A percentile compares a stretch with the other conserved stretches of the same genome.
Conservation (phyloP, 345 rosid species). For the Sisymbrium altissimum region DNA sequence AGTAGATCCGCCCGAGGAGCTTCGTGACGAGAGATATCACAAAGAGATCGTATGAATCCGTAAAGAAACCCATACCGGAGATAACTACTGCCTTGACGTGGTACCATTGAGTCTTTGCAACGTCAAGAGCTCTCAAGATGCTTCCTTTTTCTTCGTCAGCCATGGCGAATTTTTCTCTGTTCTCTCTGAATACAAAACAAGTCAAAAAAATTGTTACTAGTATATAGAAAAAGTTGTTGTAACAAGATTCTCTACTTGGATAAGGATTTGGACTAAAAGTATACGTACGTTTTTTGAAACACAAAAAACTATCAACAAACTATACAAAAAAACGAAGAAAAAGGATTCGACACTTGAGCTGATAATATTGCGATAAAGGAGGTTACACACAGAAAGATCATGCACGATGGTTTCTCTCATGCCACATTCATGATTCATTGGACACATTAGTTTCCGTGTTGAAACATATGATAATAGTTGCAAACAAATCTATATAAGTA, state of each 20-base stretch:
- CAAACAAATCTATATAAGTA: background rate
- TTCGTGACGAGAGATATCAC: slow-evolving; percentile 76
- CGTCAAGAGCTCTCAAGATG: slow-evolving; percentile 61
- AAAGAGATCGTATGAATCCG: slow-evolving; percentile 76
- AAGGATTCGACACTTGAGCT: background rate
- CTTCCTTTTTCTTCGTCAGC: slow-evolving; percentile 39
- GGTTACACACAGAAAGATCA: slow-evolving; percentile 13
- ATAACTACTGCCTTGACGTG: slow-evolving; percentile 58
- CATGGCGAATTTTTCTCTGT: slow-evolving; percentile 32
- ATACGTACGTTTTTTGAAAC: background rate
- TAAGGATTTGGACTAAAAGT: background rate
- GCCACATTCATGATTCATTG: slow-evolving; percentile 19
- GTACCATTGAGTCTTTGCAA: slow-evolving; percentile 56
- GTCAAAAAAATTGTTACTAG: background rate
- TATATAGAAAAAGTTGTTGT: background rate
- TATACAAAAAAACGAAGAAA: background rate
- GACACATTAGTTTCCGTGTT: slow-evolving; percentile 22
- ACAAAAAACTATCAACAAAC: background rate
- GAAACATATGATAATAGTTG: slow-evolving; percentile 10
- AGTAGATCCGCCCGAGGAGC: slow-evolving; percentile 67
- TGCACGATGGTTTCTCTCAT: no score
- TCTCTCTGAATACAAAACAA: slow-evolving; percentile 14
- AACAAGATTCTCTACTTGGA: background rate
- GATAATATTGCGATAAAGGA: slow-evolving; percentile 1
- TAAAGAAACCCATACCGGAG: slow-evolving; percentile 89